phyloP scores from a whole-genome alignment of 2,329 filamentous ascomycete genomes.

The Nigrospora osmanthi region DNA sequence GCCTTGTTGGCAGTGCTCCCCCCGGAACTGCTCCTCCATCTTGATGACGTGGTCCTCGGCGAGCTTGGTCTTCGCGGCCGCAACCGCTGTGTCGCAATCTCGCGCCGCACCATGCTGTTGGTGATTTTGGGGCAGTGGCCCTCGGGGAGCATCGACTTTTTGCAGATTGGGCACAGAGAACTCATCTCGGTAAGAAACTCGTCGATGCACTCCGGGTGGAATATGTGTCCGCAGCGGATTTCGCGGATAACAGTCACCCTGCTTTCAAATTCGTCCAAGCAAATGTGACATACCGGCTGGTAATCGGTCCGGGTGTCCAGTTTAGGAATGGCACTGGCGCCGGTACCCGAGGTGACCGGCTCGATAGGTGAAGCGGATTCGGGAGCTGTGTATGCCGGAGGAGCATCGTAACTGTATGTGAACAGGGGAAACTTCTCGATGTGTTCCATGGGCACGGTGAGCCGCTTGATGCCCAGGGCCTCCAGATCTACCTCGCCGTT shows the following conservation, averaged over 20 bases:
- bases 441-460: constrained; percentile 66
- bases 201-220: constrained; percentile 88
- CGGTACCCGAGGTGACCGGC: constrained; percentile 12
- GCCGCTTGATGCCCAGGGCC: constrained; percentile 71
- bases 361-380: constrained; percentile 7
- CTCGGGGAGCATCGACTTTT: constrained; percentile 67
- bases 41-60: neutral
- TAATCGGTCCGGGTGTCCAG: constrained; percentile 42
- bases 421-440: constrained; percentile 72
- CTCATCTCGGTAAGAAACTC: constrained; percentile 70
- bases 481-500: constrained; percentile 81
- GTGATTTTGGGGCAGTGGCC: constrained; percentile 65
- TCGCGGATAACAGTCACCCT: constrained; percentile 70
- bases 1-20: constrained; percentile 12
- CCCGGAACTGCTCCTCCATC: constrained; percentile 5
- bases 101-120: constrained; percentile 78
- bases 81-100: constrained; percentile 58
- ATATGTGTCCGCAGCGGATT: constrained; percentile 85
- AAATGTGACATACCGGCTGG: constrained; percentile 86
- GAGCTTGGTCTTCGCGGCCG: constrained; percentile 27
- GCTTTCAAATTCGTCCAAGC: constrained; percentile 70
- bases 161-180: constrained; percentile 87
- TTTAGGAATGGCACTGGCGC: constrained; percentile 18
- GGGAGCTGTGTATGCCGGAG: constrained; percentile 12
- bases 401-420: constrained; percentile 58